These are phyloP conservation scores for Blastobotrys capitulatus DNA, from an alignment of 1,139 yeast species.

Conservation along the genomic window DNA sequence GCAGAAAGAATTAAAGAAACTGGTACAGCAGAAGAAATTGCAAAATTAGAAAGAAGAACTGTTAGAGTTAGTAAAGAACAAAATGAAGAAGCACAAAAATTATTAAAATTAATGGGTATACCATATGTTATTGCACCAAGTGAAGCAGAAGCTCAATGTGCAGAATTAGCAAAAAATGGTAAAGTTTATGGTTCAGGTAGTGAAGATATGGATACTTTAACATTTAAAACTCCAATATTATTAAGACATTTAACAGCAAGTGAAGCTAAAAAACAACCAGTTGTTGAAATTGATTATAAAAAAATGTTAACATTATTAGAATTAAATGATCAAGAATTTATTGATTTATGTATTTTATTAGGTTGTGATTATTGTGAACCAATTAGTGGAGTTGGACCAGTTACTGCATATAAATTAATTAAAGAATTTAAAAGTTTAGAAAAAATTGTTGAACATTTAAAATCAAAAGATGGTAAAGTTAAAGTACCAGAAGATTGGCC, in stretches of 20 bases:
- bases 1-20: slow-evolving; percentile 71
- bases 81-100: slow-evolving; percentile 84
- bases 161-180: slow-evolving; percentile 80
- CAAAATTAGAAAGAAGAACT: slow-evolving; percentile 76
- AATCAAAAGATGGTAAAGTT: slow-evolving; percentile 58
- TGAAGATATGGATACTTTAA: slow-evolving; percentile 97
- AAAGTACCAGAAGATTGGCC: slow-evolving; percentile 96
- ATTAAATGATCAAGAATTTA: slow-evolving; percentile 65
- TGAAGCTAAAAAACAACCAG: slow-evolving; percentile 89
- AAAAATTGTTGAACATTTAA: slow-evolving; percentile 60
- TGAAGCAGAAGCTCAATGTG: slow-evolving; percentile 99
- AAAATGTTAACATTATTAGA: slow-evolving; percentile 72
- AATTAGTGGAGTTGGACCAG: slow-evolving; percentile 92
- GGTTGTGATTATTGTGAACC: slow-evolving; percentile 99
- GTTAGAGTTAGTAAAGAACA: slow-evolving; percentile 86
- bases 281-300: slow-evolving; percentile 70
- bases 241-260: slow-evolving; percentile 88
- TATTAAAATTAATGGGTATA: slow-evolving; percentile 85
- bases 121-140: slow-evolving; percentile 93
- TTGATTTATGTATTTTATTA: slow-evolving; percentile 84
- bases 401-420: slow-evolving; percentile 82
- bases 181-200: slow-evolving; percentile 93
- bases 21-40: slow-evolving; percentile 71
- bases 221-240: slow-evolving; percentile 79
- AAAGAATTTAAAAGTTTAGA: slow-evolving; percentile 82